Conservation (phyloP, 139 green algal genomes). For the Ettlia oleoabundans region DNA sequence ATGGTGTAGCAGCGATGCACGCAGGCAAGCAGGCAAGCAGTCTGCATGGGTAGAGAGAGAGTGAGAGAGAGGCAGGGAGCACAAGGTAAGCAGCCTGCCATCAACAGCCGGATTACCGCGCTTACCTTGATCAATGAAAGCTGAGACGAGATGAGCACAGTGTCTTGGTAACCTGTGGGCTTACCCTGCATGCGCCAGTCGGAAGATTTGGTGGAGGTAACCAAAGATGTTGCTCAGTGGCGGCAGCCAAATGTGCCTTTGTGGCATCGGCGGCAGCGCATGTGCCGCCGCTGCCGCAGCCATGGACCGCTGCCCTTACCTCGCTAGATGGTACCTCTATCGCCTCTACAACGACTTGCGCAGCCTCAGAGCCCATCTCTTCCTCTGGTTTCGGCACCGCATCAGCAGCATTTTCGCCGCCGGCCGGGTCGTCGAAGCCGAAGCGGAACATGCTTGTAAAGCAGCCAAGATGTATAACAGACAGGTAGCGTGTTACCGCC, state of each 20-base stretch:
- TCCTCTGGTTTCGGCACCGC: neutral
- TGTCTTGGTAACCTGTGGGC: slow-evolving; percentile 17
- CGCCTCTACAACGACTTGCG: neutral
- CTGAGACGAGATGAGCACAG: neutral
- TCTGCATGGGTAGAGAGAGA: no score
- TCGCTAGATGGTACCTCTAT: slow-evolving; percentile 2
- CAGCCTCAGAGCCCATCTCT: neutral
- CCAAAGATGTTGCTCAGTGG: neutral
- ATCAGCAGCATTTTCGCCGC: neutral
- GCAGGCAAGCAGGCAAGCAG: neutral
- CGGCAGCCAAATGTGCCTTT: neutral
- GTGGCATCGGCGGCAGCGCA: no score
- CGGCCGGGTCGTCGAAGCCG: slow-evolving; percentile 20
- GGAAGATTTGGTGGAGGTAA: neutral
- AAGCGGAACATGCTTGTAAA: neutral
- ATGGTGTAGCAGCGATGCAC: neutral
- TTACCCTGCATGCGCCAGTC: neutral
- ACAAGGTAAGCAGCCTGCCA: no score
- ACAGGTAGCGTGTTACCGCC: no score
- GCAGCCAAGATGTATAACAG: neutral
- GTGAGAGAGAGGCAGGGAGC: no score
- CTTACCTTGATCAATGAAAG: slow-evolving; percentile 22
- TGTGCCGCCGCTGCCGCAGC: no score
- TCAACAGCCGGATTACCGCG: no score
- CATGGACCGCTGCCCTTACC: no score